phyloP scores from a whole-genome alignment of 2,329 filamentous ascomycete genomes.

The Metarhizium robertsii region DNA sequence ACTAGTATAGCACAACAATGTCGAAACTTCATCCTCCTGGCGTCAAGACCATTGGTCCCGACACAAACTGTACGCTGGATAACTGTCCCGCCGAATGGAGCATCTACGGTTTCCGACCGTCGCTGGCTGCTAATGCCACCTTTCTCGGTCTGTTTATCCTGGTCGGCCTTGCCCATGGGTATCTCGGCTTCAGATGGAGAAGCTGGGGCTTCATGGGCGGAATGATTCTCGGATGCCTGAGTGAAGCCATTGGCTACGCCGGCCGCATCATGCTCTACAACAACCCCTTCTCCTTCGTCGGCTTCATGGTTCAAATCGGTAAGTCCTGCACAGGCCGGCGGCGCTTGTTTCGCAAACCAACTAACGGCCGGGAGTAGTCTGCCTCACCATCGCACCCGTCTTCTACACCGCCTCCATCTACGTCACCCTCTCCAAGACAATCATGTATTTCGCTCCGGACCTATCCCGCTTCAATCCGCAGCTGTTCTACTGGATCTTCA shows the following conservation, averaged over 20 bases:
- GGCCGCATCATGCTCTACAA: slow-evolving; percentile 48
- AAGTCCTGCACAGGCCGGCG: slow-evolving; percentile 11
- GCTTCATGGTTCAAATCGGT: slow-evolving; percentile 59
- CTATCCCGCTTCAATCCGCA: slow-evolving; percentile 34
- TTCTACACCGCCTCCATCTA: slow-evolving; percentile 56
- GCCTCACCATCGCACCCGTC: slow-evolving; percentile 41
- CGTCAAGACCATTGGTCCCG: slow-evolving; percentile 30
- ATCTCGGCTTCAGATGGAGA: slow-evolving; percentile 36
- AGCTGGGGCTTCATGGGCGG: slow-evolving; percentile 38
- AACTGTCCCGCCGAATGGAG: slow-evolving; percentile 36
- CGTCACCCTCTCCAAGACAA: slow-evolving; percentile 43
- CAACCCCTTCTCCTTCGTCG: slow-evolving; percentile 48
- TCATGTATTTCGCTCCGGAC: slow-evolving; percentile 28
- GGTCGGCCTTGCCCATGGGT: slow-evolving; percentile 29
- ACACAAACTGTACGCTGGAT: slow-evolving; percentile 37
- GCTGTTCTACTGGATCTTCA: slow-evolving; percentile 38
- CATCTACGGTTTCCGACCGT: slow-evolving; percentile 46
- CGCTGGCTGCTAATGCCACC: slow-evolving; percentile 40
- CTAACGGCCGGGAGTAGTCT: slow-evolving; percentile 25
- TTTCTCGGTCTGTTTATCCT: slow-evolving; percentile 42
- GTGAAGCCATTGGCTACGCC: slow-evolving; percentile 53
- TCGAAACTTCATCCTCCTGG: slow-evolving; percentile 6
- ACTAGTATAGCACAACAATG: background rate
- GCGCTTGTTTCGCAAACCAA: background rate
- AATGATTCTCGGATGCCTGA: slow-evolving; percentile 46